Base-by-base conservation (phyloP, 768 basidiomycete species). In the Lepiota subincarnata region DNA sequence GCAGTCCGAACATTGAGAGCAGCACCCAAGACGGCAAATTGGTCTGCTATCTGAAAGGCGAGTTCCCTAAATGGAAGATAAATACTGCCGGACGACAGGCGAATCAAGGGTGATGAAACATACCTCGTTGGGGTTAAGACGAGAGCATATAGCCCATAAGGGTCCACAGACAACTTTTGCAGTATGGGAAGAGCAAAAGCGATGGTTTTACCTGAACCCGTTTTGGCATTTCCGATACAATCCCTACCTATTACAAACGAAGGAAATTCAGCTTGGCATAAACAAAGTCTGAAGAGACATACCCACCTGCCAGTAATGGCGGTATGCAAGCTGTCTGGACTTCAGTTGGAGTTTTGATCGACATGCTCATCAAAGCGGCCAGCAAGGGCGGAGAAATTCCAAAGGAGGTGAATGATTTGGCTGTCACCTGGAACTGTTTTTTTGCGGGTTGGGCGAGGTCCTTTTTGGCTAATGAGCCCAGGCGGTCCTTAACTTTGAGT, bases 201-300 rank as follows among this genome's bases (percentile, higher is more conserved):
- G 55, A 99, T 84, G 0, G 97, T 99, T 73, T 99, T 99, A 62
- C 96, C 96, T 1, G 92, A 94, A 48, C 97, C 97, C 0, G 97
- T 99, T 72, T 98, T 95, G 0, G 97, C 94, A 58, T 96, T 94
- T 8, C 97, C 97, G 55, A 99, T 92, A 67, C 95, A 98, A 68
- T 99, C 96, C 64, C 87, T 81, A 36, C 96, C 96, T 92, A 36
- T 48, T 18, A 35, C 13, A n/a, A 31, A 10, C 14, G 2, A 26
- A 37, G 24, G 28, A 8, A 12, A 35, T 18, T 28, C 31, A 31
- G 31, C 12, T 39, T 7, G 11, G 22, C 6, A 42, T 3, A 42
- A 55, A 31, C 48, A 52, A 51, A 37, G 28, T 50, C 13, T 14
- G 16, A 24, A 24, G 2, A 31, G 43, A 56, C 48, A 43, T 56